A percentile compares a stretch with the other conserved stretches of the same genome.
phyloP scores from a whole-genome alignment of 805 yeast species.

The Pichia heedii region DNA sequence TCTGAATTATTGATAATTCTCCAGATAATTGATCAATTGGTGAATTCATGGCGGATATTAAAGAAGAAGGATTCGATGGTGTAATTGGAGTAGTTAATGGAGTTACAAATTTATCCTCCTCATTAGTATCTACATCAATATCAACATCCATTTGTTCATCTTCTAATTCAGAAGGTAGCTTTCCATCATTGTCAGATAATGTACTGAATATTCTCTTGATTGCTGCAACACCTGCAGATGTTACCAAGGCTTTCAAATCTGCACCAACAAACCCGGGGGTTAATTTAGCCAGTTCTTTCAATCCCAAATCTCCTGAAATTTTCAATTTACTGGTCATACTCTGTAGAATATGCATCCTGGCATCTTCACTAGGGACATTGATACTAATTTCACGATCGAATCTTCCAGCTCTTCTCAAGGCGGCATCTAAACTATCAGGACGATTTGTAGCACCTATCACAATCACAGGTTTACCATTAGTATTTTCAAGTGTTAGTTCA shows the following conservation, averaged over 20 bases:
- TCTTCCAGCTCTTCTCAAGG: slow-evolving; percentile 92
- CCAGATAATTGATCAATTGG: slow-evolving; percentile 1
- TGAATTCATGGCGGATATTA: not conserved
- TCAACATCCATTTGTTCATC: slow-evolving; percentile 5
- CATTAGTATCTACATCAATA: not conserved
- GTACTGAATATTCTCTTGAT: slow-evolving; percentile 81
- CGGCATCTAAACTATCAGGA: slow-evolving; percentile 92
- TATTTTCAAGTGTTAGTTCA: slow-evolving; percentile 77
- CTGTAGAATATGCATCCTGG: slow-evolving; percentile 65
- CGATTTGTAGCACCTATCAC: slow-evolving; percentile 95
- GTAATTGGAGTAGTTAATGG: slow-evolving; percentile 4
- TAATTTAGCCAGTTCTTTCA: slow-evolving; percentile 66
- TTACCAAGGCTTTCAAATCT: slow-evolving; percentile 83
- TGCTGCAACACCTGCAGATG: slow-evolving; percentile 93
- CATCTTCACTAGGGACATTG: slow-evolving; percentile 86
- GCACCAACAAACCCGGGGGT: slow-evolving; percentile 99
- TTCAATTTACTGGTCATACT: slow-evolving; percentile 64
- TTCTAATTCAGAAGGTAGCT: slow-evolving; percentile 24
- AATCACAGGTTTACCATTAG: slow-evolving; percentile 87
- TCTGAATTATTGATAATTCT: slow-evolving; percentile 53
- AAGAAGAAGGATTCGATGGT: slow-evolving; percentile 3
- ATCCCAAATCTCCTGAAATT: slow-evolving; percentile 64
- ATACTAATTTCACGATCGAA: slow-evolving; percentile 92
- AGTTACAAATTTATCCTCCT: slow-evolving; percentile 5
- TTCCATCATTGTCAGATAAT: slow-evolving; percentile 29